phyloP scores from a whole-genome alignment of 148 eudicot species.

The Chenopodium quinoa region DNA sequence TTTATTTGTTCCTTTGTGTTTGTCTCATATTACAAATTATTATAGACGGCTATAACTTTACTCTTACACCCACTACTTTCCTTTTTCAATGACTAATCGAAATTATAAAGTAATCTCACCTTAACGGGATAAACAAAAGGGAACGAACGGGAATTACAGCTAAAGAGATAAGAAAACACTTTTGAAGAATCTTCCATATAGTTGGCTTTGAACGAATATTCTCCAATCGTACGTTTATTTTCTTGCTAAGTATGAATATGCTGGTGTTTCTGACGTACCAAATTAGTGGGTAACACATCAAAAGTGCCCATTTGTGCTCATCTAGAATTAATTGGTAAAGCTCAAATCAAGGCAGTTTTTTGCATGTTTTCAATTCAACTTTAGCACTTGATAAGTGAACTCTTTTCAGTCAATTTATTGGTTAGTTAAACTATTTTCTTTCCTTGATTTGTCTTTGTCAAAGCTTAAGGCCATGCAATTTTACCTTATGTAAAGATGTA shows the following conservation, averaged over 20 bases:
- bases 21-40: no score
- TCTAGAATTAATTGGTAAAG: background rate
- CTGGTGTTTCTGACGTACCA: conserved; percentile 11
- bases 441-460: conserved; percentile 22
- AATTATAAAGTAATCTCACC: no score
- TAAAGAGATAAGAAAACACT: background rate
- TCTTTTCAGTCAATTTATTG: conserved; percentile 3
- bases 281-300: conserved; percentile 31
- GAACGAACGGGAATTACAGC: no score
- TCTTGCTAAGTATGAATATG: conserved; percentile 5
- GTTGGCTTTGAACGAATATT: background rate
- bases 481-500: background rate
- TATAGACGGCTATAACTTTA: no score
- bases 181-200: background rate
- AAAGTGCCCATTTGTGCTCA: conserved; percentile 23
- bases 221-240: background rate
- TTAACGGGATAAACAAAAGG: no score
- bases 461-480: conserved; percentile 19
- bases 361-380: conserved; percentile 8
- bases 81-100: no score
- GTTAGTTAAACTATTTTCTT: background rate
- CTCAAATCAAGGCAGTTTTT: conserved; percentile 22
- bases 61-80: no score
- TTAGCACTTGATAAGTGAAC: conserved; percentile 19
- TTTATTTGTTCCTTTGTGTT: no score